Base-by-base conservation (phyloP, 345 rosid genomes). In the Psidium guajava region DNA sequence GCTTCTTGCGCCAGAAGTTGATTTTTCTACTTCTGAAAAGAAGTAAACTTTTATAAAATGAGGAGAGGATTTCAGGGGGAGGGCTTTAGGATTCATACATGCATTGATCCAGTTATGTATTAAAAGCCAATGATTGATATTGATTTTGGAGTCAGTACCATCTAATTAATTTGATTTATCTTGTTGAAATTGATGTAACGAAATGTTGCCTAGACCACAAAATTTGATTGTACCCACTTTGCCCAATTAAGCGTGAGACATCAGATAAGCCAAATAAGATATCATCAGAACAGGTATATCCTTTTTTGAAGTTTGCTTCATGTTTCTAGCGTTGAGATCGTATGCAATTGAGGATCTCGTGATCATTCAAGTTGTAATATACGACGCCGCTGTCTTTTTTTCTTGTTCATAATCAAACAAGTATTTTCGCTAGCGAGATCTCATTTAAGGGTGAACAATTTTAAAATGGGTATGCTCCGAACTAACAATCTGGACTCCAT, bases 381-480 rank as follows among this genome's bases (percentile, higher is more conserved):
- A 27, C n/a, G 9, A 27, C 12, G 18, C 6, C n/a, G 15, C 28
- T 61, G 15, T 61, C 5, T 0, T 28, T 61, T 15, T 61, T 28
- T 11, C 5, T 42, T 40, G 2, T 40, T 44, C 47, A 15, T 0
- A 0, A 61, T 32, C 24, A 8, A 69, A 69, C 6, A 69, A 69
- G 6, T 69, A 8, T 1, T 69, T 32, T 18, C 47, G 8, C 0
- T 36, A 8, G 2, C 1, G 22, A 69, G 3, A 9, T 36, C 77
- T 69, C 6, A 1, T 0, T 69, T 69, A 2, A 0, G 20, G 36
- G 0, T 2, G 2, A 18, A 8, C 1, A 0, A 5, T 69, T 32
- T 16, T 3, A 32, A 2, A 32, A 2, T 0, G 3, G 10, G 20
- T 8, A 64, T 4, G 12, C 16, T 28, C 0, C 2, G 0, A 7